Evolutionary conservation across 1,284 basidiomycete genomes (phyloP), one percentile per base, ranked within the genome.

Genomic region (Singerocomus inundabilis): DNA sequence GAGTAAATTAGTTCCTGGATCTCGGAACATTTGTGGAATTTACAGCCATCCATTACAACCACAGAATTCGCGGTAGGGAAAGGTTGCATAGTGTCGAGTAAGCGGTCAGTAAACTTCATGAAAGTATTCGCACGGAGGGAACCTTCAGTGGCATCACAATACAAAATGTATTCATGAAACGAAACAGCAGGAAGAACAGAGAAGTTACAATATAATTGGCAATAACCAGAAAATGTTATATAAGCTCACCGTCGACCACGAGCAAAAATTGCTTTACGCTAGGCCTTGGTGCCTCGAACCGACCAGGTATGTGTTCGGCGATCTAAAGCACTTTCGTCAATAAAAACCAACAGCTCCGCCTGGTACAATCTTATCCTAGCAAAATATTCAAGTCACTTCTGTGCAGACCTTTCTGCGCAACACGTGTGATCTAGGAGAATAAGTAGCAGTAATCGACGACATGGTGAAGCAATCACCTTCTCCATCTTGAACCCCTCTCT

Each of bases 401-500:
- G 10, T 3, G 35, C 35, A 15, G 35, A 15, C 0, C 35, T 0
- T 15, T 38, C 36, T 3, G 8, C 24, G 24, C 13, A 10, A 38
- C 9, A 1, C 15, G 13, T 9, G 21, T 25, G 28, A 29, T 29
- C 28, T 29, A 29, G 28, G 11, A 29, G 8, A 29, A 11, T 29
- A 29, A 29, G 3, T 8, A 29, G 6, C 28, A 29, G 28, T 29
- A 29, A 11, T 8, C 5, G 21, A 29, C 28, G 11, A 29, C 28
- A 29, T 7, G 5, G 28, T 8, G 28, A 11, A 11, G 5, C 28
- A 13, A n/a, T 21, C 0, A 13, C 64, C 55, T 66, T 61, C 28
- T 67, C 67, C 54, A 58, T 53, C 1, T 48, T 57, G 35, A 62
- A 60, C 1, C 50, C 44, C 2, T 13, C 13, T 5, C 55, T 57